Conservation (phyloP, 108 stramenopile genomes). For the Cyclotella baltica region DNA sequence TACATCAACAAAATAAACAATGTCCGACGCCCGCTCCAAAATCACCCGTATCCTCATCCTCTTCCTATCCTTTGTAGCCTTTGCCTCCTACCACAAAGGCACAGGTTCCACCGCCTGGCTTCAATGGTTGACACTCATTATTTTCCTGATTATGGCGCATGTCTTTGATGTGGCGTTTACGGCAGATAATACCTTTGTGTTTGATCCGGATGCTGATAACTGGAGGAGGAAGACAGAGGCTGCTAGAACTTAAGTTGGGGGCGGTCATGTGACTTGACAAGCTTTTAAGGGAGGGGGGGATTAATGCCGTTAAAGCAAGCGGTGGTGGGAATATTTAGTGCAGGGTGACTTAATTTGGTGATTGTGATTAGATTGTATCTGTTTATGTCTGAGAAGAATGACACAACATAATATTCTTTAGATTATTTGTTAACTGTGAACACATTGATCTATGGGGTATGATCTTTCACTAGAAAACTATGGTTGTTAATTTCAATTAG, state of each 20-base stretch:
- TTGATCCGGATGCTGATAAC: constrained; percentile 94
- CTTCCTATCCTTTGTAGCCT: constrained; percentile 74
- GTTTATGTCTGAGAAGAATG: too few relatives aligned
- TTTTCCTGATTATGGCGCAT: constrained; percentile 67
- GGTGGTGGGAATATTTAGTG: too few relatives aligned
- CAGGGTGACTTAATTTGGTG: too few relatives aligned
- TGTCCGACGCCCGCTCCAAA: constrained; percentile 54
- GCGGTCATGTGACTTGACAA: not conserved
- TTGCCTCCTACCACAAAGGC: constrained; percentile 83
- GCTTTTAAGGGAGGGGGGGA: not conserved
- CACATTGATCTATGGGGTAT: too few relatives aligned
- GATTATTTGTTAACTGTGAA: too few relatives aligned
- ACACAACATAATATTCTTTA: too few relatives aligned
- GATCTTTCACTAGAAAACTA: too few relatives aligned
- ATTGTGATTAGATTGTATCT: too few relatives aligned
- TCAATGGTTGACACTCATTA: constrained; percentile 73
- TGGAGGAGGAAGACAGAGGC: constrained; percentile 91
- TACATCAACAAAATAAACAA: constrained; percentile 20
- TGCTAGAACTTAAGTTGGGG: constrained; percentile 29
- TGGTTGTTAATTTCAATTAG: too few relatives aligned
- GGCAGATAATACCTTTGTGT: constrained; percentile 76
- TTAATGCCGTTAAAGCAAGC: not conserved
- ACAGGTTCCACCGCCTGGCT: constrained; percentile 84
- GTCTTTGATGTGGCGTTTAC: constrained; percentile 86
- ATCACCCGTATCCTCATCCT: constrained; percentile 63